phyloP scores from a whole-genome alignment of 371 early-diverging fungal species.

The Coemansia sp. region DNA sequence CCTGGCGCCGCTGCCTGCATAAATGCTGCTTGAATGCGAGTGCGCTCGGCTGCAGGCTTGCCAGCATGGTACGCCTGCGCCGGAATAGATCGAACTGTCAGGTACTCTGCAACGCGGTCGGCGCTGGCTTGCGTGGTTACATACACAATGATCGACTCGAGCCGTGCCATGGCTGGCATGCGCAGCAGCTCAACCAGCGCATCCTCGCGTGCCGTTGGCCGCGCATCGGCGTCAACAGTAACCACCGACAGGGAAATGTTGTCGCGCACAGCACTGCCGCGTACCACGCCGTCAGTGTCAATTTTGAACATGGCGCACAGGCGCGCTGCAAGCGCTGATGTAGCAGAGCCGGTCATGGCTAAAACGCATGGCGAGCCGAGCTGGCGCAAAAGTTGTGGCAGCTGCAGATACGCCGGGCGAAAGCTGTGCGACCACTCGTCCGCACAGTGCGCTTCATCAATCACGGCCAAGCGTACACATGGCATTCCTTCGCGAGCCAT shows the following conservation, averaged over 20 bases:
- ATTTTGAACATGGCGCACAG: slow-evolving; percentile 59
- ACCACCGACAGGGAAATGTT: slow-evolving; percentile 60
- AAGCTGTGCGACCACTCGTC: slow-evolving; percentile 88
- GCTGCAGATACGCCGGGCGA: slow-evolving; percentile 59
- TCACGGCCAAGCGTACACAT: slow-evolving; percentile 57
- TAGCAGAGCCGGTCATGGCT: slow-evolving; percentile 82
- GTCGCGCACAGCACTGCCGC: slow-evolving; percentile 53
- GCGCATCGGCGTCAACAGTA: slow-evolving; percentile 49
- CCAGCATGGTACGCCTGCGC: slow-evolving; percentile 82
- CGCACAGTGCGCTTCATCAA: slow-evolving; percentile 85
- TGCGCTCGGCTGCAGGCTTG: slow-evolving; percentile 62
- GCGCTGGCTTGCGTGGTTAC: slow-evolving; percentile 65
- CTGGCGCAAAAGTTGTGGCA: slow-evolving; percentile 53
- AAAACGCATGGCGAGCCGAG: slow-evolving; percentile 63
- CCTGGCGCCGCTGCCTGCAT: slow-evolving; percentile 39
- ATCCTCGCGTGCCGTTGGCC: slow-evolving; percentile 39
- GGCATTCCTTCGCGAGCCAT: slow-evolving; percentile 53
- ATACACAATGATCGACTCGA: slow-evolving; percentile 63
- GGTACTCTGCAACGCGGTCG: slow-evolving; percentile 60
- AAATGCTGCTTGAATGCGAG: slow-evolving; percentile 64
- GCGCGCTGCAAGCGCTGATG: slow-evolving; percentile 56
- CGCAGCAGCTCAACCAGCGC: slow-evolving; percentile 55
- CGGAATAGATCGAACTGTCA: slow-evolving; percentile 60
- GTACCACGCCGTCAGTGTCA: slow-evolving; percentile 52
- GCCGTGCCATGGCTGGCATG: slow-evolving; percentile 51